A percentile compares a stretch with the other conserved stretches of the same genome.
phyloP scores from a whole-genome alignment of 495 filamentous ascomycete species.

The Wilcoxina mikolae region DNA sequence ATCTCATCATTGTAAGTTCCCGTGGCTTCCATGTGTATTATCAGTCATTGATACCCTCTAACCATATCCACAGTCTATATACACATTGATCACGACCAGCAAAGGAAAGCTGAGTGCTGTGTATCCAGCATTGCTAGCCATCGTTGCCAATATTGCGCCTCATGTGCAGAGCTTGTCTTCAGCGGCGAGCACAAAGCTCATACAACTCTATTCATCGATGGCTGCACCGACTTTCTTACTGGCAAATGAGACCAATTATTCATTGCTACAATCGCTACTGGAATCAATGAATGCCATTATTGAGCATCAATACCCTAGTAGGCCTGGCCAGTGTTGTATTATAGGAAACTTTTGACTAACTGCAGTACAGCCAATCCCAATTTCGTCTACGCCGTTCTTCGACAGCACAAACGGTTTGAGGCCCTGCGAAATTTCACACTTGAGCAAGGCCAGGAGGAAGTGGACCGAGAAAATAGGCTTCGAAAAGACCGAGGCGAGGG shows the following conservation, averaged over 20 bases:
- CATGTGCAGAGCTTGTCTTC: slow-evolving; percentile 63
- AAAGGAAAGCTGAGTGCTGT: slow-evolving; percentile 83
- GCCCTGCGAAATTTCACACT: slow-evolving; percentile 81
- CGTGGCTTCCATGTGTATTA: neutral
- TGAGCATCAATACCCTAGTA: slow-evolving; percentile 82
- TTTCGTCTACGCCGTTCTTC: slow-evolving; percentile 67
- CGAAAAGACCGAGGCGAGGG: slow-evolving; percentile 49
- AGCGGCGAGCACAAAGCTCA: slow-evolving; percentile 61
- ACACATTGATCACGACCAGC: slow-evolving; percentile 78
- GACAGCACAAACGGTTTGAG: slow-evolving; percentile 69
- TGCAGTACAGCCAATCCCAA: slow-evolving; percentile 53
- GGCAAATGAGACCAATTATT: slow-evolving; percentile 85
- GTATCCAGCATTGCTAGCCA: slow-evolving; percentile 81
- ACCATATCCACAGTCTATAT: slow-evolving; percentile 56
- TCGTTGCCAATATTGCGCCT: slow-evolving; percentile 83
- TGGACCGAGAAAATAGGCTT: slow-evolving; percentile 61
- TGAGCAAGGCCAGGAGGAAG: slow-evolving; percentile 87
- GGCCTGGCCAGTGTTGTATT: slow-evolving; percentile 14
- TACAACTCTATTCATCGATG: slow-evolving; percentile 87
- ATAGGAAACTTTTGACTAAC: neutral
- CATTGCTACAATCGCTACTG: slow-evolving; percentile 63
- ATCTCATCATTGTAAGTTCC: slow-evolving; percentile 66
- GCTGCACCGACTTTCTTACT: slow-evolving; percentile 89
- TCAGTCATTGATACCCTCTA: slow-evolving; percentile 24
- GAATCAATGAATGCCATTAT: slow-evolving; percentile 85